Conservation (phyloP, 176 grass and related monocot species). For the Pharus latifolius region DNA sequence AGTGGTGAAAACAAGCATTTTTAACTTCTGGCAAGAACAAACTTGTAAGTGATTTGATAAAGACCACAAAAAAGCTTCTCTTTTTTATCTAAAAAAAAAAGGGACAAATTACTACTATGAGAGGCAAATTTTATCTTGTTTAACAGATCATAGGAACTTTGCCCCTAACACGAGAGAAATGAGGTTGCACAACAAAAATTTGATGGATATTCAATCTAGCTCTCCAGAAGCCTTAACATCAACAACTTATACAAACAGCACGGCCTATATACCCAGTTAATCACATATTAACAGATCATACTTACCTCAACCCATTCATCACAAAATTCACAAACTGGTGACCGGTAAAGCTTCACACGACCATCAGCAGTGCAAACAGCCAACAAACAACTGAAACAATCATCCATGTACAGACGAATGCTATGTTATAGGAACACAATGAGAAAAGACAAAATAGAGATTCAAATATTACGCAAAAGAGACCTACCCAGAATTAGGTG, state of each 20-base stretch:
- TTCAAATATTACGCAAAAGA: not conserved
- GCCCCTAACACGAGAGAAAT: slow-evolving; percentile 8
- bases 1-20: not conserved
- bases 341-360: slow-evolving; percentile 67
- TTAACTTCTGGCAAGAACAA: not conserved
- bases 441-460: not conserved
- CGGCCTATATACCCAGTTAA: not conserved
- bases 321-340: slow-evolving; percentile 57
- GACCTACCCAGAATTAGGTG: slow-evolving; percentile 59
- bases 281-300: not conserved
- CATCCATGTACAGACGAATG: slow-evolving; percentile 8
- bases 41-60: not conserved
- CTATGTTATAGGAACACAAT: too few relatives aligned
- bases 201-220: not conserved
- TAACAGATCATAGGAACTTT: not conserved
- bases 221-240: not conserved
- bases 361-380: slow-evolving; percentile 62
- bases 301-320: slow-evolving; percentile 81
- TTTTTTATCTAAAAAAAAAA: too few relatives aligned
- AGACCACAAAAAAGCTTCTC: not conserved
- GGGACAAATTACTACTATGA: not conserved
- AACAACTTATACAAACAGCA: slow-evolving; percentile 1
- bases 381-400: slow-evolving; percentile 54
- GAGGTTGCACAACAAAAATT: not conserved
- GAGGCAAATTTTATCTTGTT: not conserved